Percentiles rank a stretch among this genome's conserved stretches.
These are phyloP conservation scores for Penicillium sclerotiorum DNA, from an alignment of 2,329 filamentous ascomycete species.

Conservation along the genomic window DNA sequence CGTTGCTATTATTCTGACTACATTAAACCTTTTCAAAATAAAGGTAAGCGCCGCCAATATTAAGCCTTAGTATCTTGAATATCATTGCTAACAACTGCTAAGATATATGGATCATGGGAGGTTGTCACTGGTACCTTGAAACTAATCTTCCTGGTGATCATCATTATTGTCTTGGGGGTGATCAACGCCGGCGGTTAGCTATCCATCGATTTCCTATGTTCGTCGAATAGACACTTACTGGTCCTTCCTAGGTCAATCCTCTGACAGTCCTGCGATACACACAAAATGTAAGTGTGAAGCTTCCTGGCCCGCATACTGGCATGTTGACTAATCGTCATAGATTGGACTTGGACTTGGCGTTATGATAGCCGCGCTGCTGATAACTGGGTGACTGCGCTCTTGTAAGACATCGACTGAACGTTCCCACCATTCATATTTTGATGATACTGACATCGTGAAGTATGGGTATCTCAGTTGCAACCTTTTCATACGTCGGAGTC, in stretches of 20 bases:
- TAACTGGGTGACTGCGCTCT: conserved; percentile 27
- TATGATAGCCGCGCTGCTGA: conserved; percentile 25
- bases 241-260: no score
- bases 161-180: conserved; percentile 21
- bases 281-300: conserved; percentile 14
- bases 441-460: conserved; percentile 12
- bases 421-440: not conserved
- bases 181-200: conserved; percentile 26
- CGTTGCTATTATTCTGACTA: conserved; percentile 23
- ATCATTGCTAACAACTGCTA: not conserved
- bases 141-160: conserved; percentile 19
- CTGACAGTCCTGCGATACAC: no score
- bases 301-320: no score
- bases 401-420: conserved; percentile 22
- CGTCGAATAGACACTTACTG: no score
- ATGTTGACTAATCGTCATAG: not conserved
- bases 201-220: not conserved
- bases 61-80: not conserved
- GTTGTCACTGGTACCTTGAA: conserved; percentile 26
- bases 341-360: conserved; percentile 16
- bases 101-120: conserved; percentile 28
- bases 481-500: conserved; percentile 37
- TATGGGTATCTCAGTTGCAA: conserved; percentile 33
- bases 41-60: conserved; percentile 9
- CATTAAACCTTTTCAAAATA: conserved; percentile 23